Conservation (phyloP, 805 yeast species). For the Ogataea sp. region DNA sequence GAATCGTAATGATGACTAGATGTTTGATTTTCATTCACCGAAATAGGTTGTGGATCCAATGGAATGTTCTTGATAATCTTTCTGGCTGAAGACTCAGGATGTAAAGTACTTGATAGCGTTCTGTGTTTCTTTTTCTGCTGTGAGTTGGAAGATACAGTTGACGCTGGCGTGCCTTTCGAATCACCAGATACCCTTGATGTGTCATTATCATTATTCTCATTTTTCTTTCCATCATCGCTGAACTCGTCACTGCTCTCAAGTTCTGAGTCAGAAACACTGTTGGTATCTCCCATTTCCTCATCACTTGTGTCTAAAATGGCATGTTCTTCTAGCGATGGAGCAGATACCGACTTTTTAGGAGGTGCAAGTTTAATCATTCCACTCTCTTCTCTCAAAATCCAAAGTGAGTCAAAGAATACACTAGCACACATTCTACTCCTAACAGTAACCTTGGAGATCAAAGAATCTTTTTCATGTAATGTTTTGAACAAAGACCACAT, state of each 20-base stretch:
- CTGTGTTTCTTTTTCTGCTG: constrained; percentile 30
- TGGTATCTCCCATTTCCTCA: constrained; percentile 7
- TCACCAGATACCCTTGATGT: too few relatives aligned
- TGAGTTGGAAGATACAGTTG: constrained; percentile 12
- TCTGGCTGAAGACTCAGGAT: constrained; percentile 68
- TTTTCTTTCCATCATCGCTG: too few relatives aligned
- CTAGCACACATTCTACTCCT: constrained; percentile 87
- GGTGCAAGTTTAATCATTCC: constrained; percentile 68
- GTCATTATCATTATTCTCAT: constrained; percentile 8
- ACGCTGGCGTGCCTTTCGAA: constrained; percentile 15
- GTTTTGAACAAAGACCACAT: constrained; percentile 84
- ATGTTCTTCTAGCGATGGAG: constrained; percentile 2
- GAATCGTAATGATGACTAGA: constrained; percentile 10
- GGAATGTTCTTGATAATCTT: constrained; percentile 73
- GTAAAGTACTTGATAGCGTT: constrained; percentile 43
- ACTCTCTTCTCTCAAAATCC: constrained; percentile 76
- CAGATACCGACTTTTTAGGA: constrained; percentile 7
- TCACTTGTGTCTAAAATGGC: constrained; percentile 18
- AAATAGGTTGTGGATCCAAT: constrained; percentile 74
- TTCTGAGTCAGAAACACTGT: constrained; percentile 12
- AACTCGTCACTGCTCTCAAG: constrained; percentile 19
- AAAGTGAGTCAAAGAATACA: constrained; percentile 84
- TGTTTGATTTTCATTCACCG: constrained; percentile 18
- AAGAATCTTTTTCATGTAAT: constrained; percentile 44
- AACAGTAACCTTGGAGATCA: constrained; percentile 42